Evolutionary conservation across 2,329 filamentous ascomycete genomes (phyloP).

Genomic region (Verticillium nonalfalfae): DNA sequence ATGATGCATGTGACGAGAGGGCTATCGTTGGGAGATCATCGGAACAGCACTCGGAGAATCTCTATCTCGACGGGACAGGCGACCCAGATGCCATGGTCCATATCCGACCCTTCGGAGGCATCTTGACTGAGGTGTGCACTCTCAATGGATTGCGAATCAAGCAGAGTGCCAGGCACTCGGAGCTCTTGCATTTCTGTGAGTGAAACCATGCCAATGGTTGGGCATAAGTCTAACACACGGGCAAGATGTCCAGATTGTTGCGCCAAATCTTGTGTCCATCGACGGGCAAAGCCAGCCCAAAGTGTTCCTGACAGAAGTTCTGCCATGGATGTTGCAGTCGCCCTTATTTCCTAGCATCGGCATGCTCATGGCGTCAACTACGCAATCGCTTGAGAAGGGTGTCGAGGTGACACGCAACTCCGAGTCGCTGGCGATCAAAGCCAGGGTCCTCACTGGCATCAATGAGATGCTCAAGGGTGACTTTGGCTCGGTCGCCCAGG

Average conservation of each 20-base stretch:
- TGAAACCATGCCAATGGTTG: background rate
- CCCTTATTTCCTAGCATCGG: conserved; percentile 20
- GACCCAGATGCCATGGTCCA: conserved; percentile 8
- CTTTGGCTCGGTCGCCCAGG: conserved; percentile 14
- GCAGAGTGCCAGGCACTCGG: conserved; percentile 13
- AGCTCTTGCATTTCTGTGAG: conserved; percentile 21
- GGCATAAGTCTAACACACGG: background rate
- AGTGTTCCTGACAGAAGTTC: conserved; percentile 15
- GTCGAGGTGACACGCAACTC: conserved; percentile 13
- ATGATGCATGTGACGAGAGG: background rate
- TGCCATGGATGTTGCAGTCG: conserved; percentile 23
- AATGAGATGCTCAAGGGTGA: conserved; percentile 15
- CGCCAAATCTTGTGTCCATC: conserved; percentile 22
- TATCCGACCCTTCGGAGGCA: conserved; percentile 13
- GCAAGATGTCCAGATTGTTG: conserved; percentile 17
- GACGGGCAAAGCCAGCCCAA: conserved; percentile 18
- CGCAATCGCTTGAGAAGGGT: conserved; percentile 15
- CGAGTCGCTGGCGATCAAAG: conserved; percentile 18
- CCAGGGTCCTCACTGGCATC: conserved; percentile 18
- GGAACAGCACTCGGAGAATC: conserved; percentile 1
- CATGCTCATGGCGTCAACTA: conserved; percentile 21
- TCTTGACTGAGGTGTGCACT: conserved; percentile 22
- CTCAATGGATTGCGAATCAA: conserved; percentile 26
- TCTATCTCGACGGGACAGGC: conserved; percentile 13
- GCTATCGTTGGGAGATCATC: background rate